Conservation (phyloP, 768 basidiomycete genomes). For the Tricholoma sp. region DNA sequence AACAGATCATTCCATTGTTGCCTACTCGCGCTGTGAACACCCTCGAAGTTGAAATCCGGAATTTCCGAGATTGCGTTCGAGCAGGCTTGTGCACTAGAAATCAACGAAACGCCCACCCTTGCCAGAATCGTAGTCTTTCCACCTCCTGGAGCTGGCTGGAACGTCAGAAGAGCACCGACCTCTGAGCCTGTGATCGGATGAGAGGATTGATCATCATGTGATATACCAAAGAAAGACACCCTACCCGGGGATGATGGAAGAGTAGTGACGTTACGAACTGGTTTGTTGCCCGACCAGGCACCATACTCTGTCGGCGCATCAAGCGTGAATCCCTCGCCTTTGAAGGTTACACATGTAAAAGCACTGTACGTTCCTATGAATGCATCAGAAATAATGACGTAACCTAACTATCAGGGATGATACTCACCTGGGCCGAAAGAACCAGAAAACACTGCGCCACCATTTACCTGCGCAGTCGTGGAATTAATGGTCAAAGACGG, state of each 20-base stretch:
- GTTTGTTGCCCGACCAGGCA: constrained; percentile 45
- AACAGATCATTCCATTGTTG: constrained; percentile 53
- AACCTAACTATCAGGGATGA: background rate
- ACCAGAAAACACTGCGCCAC: background rate
- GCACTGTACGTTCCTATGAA: constrained; percentile 45
- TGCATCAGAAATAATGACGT: background rate
- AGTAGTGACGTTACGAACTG: constrained; percentile 15
- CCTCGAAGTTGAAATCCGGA: constrained; percentile 50
- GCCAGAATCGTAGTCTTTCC: constrained; percentile 42
- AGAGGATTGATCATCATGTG: no score
- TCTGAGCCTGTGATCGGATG: background rate
- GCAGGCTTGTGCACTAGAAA: constrained; percentile 58
- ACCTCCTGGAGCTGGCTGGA: constrained; percentile 33
- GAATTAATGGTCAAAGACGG: constrained; percentile 46
- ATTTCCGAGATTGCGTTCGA: constrained; percentile 58
- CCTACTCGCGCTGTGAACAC: constrained; percentile 36
- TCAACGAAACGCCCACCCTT: constrained; percentile 62
- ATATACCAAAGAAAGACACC: no score
- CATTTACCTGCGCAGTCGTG: constrained; percentile 30
- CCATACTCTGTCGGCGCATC: constrained; percentile 51
- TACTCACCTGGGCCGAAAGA: background rate
- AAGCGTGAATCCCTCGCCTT: constrained; percentile 44
- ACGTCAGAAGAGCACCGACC: constrained; percentile 49
- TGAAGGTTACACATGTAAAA: constrained; percentile 58
- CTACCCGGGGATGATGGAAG: no score